Percentiles rank a stretch among this genome's conserved stretches.
These are phyloP conservation scores for Chytriomyces confervae DNA, from an alignment of 192 early-diverging fungal species.

Conservation along the genomic window DNA sequence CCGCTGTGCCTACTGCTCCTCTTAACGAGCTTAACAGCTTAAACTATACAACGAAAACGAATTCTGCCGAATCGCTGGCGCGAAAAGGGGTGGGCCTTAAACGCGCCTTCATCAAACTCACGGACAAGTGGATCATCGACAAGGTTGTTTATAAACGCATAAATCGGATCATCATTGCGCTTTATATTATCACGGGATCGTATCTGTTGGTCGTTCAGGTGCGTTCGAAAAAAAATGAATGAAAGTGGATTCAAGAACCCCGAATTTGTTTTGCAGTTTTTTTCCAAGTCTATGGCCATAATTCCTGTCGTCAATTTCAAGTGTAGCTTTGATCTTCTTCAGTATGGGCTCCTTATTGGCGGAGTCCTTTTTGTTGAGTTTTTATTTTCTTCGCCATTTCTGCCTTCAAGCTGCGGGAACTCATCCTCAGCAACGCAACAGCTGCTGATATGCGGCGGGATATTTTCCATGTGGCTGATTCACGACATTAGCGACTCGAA, in stretches of 20 bases:
- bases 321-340: slow-evolving; percentile 12
- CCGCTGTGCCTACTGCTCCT: background rate
- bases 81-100: background rate
- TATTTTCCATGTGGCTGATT: slow-evolving; percentile 3
- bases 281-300: background rate
- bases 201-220: slow-evolving; percentile 11
- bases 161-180: background rate
- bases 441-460: slow-evolving; percentile 5
- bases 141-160: slow-evolving; percentile 9
- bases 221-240: background rate
- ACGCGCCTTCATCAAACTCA: background rate
- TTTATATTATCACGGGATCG: background rate
- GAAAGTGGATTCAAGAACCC: background rate
- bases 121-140: slow-evolving; percentile 9
- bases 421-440: background rate
- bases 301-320: background rate
- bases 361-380: background rate
- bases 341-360: background rate
- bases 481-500: slow-evolving; percentile 5
- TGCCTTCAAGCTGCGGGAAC: no score
- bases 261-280: background rate
- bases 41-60: no score
- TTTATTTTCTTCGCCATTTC: no score
- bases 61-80: no score
- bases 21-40: no score